Evolutionary conservation across 306 rosid genomes (phyloP).

Genomic region (Malus sylvestris): DNA sequence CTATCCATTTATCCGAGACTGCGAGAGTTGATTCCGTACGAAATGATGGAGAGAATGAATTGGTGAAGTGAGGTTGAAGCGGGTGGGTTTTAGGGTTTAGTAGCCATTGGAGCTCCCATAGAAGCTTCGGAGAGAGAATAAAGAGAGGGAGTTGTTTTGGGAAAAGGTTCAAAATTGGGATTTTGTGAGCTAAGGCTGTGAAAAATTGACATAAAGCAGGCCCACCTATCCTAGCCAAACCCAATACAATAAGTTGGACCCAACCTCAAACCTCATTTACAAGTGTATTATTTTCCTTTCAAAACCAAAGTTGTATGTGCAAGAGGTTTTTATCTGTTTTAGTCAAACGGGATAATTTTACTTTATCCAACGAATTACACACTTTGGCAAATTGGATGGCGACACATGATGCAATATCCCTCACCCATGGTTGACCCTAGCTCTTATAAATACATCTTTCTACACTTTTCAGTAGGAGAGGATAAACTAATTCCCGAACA

Average conservation of each 20-base stretch:
- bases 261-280: neutral
- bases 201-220: neutral
- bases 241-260: neutral
- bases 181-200: neutral
- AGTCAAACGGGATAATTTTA: too few relatives aligned
- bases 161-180: neutral
- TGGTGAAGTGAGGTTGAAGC: neutral
- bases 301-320: too few relatives aligned
- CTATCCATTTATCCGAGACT: slow-evolving; percentile 42
- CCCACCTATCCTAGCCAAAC: neutral
- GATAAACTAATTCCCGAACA: too few relatives aligned
- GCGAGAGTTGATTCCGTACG: neutral
- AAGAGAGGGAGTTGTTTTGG: slow-evolving; percentile 14
- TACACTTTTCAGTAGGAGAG: too few relatives aligned
- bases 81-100: slow-evolving; percentile 19
- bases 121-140: slow-evolving; percentile 2
- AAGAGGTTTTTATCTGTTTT: too few relatives aligned
- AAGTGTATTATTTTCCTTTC: too few relatives aligned
- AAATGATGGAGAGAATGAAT: neutral
- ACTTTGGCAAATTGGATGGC: too few relatives aligned
- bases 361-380: too few relatives aligned
- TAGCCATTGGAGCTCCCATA: slow-evolving; percentile 16
- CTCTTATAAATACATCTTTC: too few relatives aligned
- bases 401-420: too few relatives aligned
- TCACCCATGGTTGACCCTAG: too few relatives aligned